phyloP scores from a whole-genome alignment of 2,329 filamentous ascomycete species.

The Endothia cerciana region DNA sequence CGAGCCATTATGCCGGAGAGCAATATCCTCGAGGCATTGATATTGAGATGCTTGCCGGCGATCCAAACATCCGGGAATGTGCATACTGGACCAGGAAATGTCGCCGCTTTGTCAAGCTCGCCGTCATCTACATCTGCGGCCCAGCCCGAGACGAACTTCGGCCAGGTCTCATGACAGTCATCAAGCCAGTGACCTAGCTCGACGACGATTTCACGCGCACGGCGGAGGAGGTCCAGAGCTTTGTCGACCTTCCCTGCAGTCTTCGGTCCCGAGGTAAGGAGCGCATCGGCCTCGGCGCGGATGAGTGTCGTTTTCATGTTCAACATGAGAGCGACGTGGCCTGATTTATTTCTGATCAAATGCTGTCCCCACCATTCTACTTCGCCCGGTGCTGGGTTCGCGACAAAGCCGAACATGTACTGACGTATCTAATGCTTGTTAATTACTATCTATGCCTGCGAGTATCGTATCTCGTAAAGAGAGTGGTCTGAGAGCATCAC shows the following conservation, averaged over 20 bases:
- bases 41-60: conserved; percentile 34
- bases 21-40: conserved; percentile 32
- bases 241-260: conserved; percentile 33
- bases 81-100: conserved; percentile 32
- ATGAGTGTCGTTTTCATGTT: conserved; percentile 35
- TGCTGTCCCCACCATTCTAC: conserved; percentile 34
- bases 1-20: conserved; percentile 32
- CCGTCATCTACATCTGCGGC: conserved; percentile 30
- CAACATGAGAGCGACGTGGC: conserved; percentile 33
- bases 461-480: too few species aligned
- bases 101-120: conserved; percentile 26
- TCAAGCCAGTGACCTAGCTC: conserved; percentile 33
- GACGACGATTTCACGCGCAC: conserved; percentile 29
- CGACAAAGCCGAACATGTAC: conserved; percentile 33
- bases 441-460: neutral
- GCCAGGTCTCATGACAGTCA: conserved; percentile 31
- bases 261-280: conserved; percentile 28
- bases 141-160: conserved; percentile 30
- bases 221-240: conserved; percentile 31
- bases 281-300: conserved; percentile 33
- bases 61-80: conserved; percentile 34
- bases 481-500: neutral
- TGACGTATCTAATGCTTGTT: conserved; percentile 30
- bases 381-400: conserved; percentile 31
- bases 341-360: conserved; percentile 31